Percentiles rank a stretch among this genome's conserved stretches.
phyloP scores from a whole-genome alignment of 2,329 filamentous ascomycete genomes.

The Trichoderma harzianum region DNA sequence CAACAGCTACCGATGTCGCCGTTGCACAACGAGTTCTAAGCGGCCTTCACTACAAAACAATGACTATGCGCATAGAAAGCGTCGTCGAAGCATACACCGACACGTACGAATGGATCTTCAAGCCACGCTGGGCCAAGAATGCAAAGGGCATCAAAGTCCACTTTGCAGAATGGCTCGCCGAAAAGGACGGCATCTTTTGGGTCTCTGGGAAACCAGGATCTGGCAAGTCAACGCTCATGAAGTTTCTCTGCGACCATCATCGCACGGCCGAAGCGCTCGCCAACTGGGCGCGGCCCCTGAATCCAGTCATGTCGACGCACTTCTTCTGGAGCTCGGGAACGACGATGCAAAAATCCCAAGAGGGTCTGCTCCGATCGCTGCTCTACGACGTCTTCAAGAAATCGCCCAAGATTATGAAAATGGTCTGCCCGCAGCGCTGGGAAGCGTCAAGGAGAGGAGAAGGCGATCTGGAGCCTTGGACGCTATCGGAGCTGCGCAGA shows the following conservation, averaged over 20 bases:
- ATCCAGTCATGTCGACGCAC: constrained; percentile 27
- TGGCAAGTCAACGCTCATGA: constrained; percentile 43
- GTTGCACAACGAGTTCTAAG: background rate
- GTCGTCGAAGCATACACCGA: background rate
- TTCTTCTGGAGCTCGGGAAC: constrained; percentile 37
- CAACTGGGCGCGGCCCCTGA: constrained; percentile 28
- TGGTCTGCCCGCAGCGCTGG: background rate
- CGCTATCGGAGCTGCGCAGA: background rate
- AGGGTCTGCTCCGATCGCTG: constrained; percentile 33
- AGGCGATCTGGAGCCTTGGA: background rate
- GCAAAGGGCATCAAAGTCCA: background rate
- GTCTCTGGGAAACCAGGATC: constrained; percentile 40
- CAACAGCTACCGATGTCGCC: background rate
- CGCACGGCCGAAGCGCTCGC: constrained; percentile 22
- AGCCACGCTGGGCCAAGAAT: background rate
- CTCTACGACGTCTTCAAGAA: constrained; percentile 30
- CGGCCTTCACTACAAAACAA: background rate
- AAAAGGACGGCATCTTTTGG: constrained; percentile 27
- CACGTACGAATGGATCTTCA: background rate
- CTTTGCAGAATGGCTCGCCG: constrained; percentile 28
- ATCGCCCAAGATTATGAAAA: constrained; percentile 4
- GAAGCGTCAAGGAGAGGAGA: background rate
- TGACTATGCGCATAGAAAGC: background rate
- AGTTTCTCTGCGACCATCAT: constrained; percentile 28
- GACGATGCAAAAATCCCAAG: constrained; percentile 31